phyloP scores from a whole-genome alignment of 1,284 basidiomycete species.

The Takashimella tepidaria region DNA sequence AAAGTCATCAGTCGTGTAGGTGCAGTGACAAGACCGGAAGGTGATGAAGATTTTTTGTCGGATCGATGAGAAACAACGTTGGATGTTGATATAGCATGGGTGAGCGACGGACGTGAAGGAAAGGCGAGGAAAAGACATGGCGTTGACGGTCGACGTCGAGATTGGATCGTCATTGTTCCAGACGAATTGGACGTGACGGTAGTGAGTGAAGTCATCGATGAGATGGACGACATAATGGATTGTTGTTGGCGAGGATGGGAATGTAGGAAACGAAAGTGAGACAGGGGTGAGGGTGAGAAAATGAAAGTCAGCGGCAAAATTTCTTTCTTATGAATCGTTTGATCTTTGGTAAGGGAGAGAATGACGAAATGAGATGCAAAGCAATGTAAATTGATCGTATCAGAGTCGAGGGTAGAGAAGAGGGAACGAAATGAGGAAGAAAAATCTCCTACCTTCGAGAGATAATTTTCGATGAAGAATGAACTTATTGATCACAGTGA shows the following conservation, averaged over 20 bases:
- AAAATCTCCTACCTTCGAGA: neutral
- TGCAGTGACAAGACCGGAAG: conserved; percentile 9
- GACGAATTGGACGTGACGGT: neutral
- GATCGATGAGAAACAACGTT: neutral
- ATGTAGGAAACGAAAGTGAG: neutral
- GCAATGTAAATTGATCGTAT: no score
- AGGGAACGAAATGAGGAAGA: neutral
- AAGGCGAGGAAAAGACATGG: conserved; percentile 8
- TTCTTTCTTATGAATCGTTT: neutral
- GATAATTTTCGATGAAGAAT: no score
- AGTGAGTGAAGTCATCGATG: conserved; percentile 3
- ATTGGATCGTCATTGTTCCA: neutral
- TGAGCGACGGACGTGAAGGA: neutral
- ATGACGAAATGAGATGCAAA: neutral
- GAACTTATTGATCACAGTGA: neutral
- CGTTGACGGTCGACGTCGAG: conserved; percentile 7
- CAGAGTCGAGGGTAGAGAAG: no score
- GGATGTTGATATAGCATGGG: no score
- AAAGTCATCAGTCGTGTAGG: neutral
- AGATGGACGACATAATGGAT: neutral
- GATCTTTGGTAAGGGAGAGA: no score
- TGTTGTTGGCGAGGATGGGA: neutral
- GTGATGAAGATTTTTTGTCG: no score
- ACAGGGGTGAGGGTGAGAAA: no score
- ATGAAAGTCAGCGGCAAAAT: neutral